Evolutionary conservation across 129 eudicot species (phyloP), one percentile per base, ranked within the genome.

Genomic region (Logfia minima): DNA sequence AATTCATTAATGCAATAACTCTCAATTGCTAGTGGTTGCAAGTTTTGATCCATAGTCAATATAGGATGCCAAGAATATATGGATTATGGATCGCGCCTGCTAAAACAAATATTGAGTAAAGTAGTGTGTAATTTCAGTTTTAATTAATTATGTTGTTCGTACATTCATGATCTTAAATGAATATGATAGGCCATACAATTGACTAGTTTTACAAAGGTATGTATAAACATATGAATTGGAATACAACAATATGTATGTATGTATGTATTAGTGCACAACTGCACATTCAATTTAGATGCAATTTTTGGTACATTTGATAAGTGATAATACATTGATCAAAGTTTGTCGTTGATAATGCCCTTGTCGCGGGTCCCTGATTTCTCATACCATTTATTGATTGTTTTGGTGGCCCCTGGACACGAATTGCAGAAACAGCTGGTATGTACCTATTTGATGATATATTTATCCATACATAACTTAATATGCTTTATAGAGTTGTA

Each of bases 361-460:
- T 13, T 65, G 39, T 10, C 4, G 23, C 4, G 21, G 70, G 45
- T 6, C 45, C 70, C 43, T 31, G 21, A 72, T 55, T 18, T 55
- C 19, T 0, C 31, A 2, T 72, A 21, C 55, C 19, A 72, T 72
- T 55, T 28, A 55, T n/a, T 3, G 52, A 48, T 2, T 55, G 2
- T 72, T 72, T 18, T 56, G 3, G 21, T 72, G 29, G 19, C 77
- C 66, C 64, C 51, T 10, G 53, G 77, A 56, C 67, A 72, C 41
- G 5, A 10, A 19, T 28, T 32, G 66, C 77, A 72, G 32, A 55
- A 72, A 72, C 32, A 72, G 32, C 67, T 72, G 22, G 43, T 71
- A 8, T 52, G 14, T 41, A 41, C 48, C 48, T 9, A 41, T 41
- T 39, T 9, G n/a, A 13, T 48, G 55, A 48, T 48, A 48, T 14